Evolutionary conservation across 148 eudicot species (phyloP).

Genomic region (Rhododendron ferrugineum): DNA sequence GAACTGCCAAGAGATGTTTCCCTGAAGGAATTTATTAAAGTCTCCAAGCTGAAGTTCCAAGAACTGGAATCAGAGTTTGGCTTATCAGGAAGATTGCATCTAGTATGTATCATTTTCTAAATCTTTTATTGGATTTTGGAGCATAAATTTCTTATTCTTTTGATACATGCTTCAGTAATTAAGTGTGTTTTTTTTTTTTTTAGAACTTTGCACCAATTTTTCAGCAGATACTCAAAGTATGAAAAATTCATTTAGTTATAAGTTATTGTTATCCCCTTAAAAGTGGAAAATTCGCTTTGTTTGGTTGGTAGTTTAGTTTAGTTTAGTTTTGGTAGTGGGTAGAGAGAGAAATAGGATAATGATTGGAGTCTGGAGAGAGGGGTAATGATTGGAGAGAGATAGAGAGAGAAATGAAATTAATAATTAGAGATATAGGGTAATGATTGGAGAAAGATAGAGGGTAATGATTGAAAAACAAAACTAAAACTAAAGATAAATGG

Average conservation of each 20-base stretch:
- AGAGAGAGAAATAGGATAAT: too few relatives aligned
- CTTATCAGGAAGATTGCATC: conserved; percentile 41
- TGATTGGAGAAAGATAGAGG: too few relatives aligned
- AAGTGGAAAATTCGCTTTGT: too few relatives aligned
- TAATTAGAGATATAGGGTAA: too few relatives aligned
- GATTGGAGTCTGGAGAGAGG: too few relatives aligned
- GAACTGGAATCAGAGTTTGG: conserved; percentile 53
- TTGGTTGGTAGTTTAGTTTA: too few relatives aligned
- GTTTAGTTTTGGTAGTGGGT: too few relatives aligned
- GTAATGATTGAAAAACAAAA: too few relatives aligned
- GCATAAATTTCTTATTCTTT: background rate
- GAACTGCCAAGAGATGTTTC: conserved; percentile 20
- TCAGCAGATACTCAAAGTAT: background rate
- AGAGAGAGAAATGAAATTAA: too few relatives aligned
- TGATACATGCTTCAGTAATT: background rate
- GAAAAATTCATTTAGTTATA: background rate
- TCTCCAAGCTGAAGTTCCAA: conserved; percentile 43
- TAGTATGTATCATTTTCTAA: conserved; percentile 38
- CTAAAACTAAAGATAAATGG: too few relatives aligned
- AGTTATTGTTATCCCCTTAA: too few relatives aligned
- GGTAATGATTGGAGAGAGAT: too few relatives aligned
- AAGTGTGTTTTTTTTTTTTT: background rate
- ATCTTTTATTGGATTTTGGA: background rate
- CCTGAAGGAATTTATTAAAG: conserved; percentile 44
- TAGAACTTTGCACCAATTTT: background rate